A percentile compares a stretch with the other conserved stretches of the same genome.
Evolutionary conservation across 1,139 yeast genomes (phyloP).

Genomic region (Sugiyamaella pinicola): DNA sequence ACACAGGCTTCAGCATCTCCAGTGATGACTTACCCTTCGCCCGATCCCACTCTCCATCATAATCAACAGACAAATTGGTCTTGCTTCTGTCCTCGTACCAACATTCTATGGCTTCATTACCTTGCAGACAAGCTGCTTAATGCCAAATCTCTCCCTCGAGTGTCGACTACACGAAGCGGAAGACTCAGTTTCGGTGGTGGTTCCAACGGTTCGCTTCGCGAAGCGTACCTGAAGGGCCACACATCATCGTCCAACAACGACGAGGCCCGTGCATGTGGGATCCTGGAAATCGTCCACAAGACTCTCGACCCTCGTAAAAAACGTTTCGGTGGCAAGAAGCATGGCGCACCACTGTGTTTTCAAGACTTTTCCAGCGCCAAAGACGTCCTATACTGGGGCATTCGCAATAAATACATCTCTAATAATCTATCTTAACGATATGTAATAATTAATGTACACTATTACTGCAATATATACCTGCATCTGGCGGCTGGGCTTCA

Average conservation of each 20-base stretch:
- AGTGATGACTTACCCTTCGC: not conserved
- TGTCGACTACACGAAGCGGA: slow-evolving; percentile 33
- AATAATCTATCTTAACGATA: slow-evolving; percentile 10
- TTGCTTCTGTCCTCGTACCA: slow-evolving; percentile 47
- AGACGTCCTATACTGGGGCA: slow-evolving; percentile 40
- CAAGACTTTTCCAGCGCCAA: slow-evolving; percentile 36
- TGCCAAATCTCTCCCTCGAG: slow-evolving; percentile 41
- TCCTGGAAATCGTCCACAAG: slow-evolving; percentile 37
- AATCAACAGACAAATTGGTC: slow-evolving; percentile 46
- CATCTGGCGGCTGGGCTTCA: too few species aligned
- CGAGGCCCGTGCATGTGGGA: slow-evolving; percentile 35
- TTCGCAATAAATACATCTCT: slow-evolving; percentile 30
- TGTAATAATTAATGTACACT: slow-evolving; percentile 5
- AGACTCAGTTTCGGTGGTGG: slow-evolving; percentile 34
- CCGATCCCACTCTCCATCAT: slow-evolving; percentile 1
- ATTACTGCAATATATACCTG: too few species aligned
- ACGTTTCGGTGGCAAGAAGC: slow-evolving; percentile 30
- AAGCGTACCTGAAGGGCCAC: slow-evolving; percentile 29
- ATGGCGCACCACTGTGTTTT: slow-evolving; percentile 27
- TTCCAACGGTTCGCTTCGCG: slow-evolving; percentile 31
- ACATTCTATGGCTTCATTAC: slow-evolving; percentile 54
- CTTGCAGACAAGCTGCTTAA: slow-evolving; percentile 48
- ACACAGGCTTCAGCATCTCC: slow-evolving; percentile 17
- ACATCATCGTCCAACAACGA: slow-evolving; percentile 22
- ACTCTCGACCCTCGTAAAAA: slow-evolving; percentile 44